Conservation (phyloP, 2,329 filamentous ascomycete species). For the Penicillium oxalicum region DNA sequence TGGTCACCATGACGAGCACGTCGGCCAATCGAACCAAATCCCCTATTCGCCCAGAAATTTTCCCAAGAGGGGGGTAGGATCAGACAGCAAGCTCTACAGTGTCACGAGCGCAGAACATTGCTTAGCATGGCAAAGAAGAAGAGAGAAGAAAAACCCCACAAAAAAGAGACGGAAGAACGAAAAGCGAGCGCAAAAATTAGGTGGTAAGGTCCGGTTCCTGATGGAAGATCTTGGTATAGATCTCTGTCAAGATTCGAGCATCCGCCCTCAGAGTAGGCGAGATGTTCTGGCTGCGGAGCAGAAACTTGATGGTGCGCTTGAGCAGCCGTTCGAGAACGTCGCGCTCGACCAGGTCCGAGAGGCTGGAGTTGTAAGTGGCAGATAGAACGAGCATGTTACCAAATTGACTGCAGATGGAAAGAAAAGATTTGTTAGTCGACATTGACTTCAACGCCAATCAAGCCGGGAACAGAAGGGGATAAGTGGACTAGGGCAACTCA, state of each 20-base stretch:
- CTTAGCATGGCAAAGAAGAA: too few relatives aligned
- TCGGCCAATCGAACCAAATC: too few relatives aligned
- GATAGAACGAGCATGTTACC: constrained; percentile 89
- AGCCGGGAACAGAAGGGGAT: background rate
- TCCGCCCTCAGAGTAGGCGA: constrained; percentile 71
- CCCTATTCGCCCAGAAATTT: too few relatives aligned
- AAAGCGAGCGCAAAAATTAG: background rate
- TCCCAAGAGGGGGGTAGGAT: too few relatives aligned
- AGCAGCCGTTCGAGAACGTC: constrained; percentile 57
- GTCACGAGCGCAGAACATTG: too few relatives aligned
- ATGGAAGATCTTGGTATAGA: constrained; percentile 43
- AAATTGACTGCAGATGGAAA: constrained; percentile 66
- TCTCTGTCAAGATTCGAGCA: constrained; percentile 62
- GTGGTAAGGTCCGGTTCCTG: constrained; percentile 11
- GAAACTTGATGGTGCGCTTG: constrained; percentile 67
- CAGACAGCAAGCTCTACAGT: too few relatives aligned
- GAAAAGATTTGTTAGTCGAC: background rate
- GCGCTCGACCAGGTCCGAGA: constrained; percentile 54
- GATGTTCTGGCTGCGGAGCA: constrained; percentile 62
- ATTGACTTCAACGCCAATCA: too few relatives aligned
- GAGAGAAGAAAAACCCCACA: background rate
- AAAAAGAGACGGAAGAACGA: background rate
- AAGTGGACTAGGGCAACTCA: constrained; percentile 50
- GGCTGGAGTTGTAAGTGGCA: constrained; percentile 66
- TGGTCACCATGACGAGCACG: too few relatives aligned